These are phyloP conservation scores for Apiotrichum mycotoxinovorans DNA, from an alignment of 1,284 basidiomycete genomes.

Conservation along the genomic window DNA sequence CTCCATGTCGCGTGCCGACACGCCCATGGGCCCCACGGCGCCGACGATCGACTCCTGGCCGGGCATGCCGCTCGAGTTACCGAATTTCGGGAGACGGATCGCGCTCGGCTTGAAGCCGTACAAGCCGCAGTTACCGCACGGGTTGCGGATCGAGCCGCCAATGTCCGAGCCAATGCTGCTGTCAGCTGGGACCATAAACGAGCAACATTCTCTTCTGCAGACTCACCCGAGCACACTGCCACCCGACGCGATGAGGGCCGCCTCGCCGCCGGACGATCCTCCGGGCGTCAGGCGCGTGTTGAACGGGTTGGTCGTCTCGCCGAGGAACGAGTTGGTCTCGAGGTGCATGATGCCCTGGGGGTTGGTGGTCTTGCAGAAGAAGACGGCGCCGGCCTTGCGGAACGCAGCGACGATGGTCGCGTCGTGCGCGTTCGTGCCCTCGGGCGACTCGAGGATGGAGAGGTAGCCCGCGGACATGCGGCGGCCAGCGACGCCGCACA, in stretches of 20 bases:
- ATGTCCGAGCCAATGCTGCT: constrained; percentile 51
- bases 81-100: constrained; percentile 38
- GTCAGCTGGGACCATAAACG: constrained; percentile 2
- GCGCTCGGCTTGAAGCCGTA: constrained; percentile 45
- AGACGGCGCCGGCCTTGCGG: constrained; percentile 32
- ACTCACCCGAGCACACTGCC: constrained; percentile 20
- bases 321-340: constrained; percentile 33
- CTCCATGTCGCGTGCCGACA: constrained; percentile 37
- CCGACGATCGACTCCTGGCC: constrained; percentile 37
- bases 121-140: constrained; percentile 31
- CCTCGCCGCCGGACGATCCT: constrained; percentile 61
- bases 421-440: constrained; percentile 9
- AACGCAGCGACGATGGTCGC: constrained; percentile 18
- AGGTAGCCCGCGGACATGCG: constrained; percentile 25
- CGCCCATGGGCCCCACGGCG: constrained; percentile 40
- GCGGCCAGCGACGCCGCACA: constrained; percentile 47
- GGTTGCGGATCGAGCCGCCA: constrained; percentile 44
- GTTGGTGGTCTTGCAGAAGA: constrained; percentile 25
- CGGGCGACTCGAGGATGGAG: constrained; percentile 13
- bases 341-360: constrained; percentile 40
- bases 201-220: neutral
- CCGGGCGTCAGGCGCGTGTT: constrained; percentile 57
- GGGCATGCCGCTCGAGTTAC: constrained; percentile 37
- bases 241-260: constrained; percentile 52
- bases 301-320: constrained; percentile 49